phyloP scores from a whole-genome alignment of 2,329 filamentous ascomycete genomes.

The Nigrograna mackinnonii region DNA sequence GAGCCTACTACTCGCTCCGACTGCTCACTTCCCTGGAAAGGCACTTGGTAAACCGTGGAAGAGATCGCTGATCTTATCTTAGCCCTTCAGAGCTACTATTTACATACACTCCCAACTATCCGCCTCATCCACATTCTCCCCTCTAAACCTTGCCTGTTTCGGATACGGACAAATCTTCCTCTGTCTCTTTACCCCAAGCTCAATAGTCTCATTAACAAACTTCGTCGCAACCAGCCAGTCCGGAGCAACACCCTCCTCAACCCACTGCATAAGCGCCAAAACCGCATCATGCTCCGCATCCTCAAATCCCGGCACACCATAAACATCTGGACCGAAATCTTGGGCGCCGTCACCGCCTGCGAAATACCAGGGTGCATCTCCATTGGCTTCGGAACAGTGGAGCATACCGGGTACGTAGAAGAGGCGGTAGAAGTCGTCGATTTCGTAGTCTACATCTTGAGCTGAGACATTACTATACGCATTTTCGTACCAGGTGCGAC shows the following conservation, averaged over 20 bases:
- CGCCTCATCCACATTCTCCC: constrained; percentile 11
- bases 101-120: constrained; percentile 16
- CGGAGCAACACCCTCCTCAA: not conserved
- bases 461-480: constrained; percentile 23
- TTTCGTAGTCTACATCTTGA: constrained; percentile 12
- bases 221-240: constrained; percentile 5
- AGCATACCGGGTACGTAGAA: constrained; percentile 17
- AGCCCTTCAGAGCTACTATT: too few relatives aligned
- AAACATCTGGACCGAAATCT: not conserved
- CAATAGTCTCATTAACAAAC: constrained; percentile 7
- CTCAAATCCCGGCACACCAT: constrained; percentile 6
- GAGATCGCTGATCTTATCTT: too few relatives aligned
- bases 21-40: too few relatives aligned
- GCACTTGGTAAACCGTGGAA: too few relatives aligned
- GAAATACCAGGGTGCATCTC: constrained; percentile 44
- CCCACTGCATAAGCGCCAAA: constrained; percentile 33
- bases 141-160: constrained; percentile 9
- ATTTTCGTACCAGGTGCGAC: constrained; percentile 52
- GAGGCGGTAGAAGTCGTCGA: constrained; percentile 19
- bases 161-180: constrained; percentile 20
- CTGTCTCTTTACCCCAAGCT: constrained; percentile 6
- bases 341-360: constrained; percentile 16
- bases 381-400: constrained; percentile 12
- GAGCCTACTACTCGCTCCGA: too few relatives aligned
- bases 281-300: constrained; percentile 43